Base-by-base conservation (phyloP, 176 grass and related monocot genomes). In the Dactylis glomerata region DNA sequence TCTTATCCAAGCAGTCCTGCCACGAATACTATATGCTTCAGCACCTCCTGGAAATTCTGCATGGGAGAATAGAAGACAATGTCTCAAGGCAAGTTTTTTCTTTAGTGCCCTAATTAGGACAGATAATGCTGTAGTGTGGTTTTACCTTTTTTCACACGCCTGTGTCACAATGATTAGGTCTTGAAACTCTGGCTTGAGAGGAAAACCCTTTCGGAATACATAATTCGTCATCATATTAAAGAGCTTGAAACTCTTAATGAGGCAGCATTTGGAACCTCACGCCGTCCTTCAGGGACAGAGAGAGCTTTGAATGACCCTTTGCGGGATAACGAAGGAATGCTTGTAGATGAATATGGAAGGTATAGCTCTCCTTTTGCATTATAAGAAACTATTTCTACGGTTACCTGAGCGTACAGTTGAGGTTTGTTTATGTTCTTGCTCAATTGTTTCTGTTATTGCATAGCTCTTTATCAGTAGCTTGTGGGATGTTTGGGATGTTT, bases 341-440 rank as follows among this genome's bases (percentile, higher is more conserved):
- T 95, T 87, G 95, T 97, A 76, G 91, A 98, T 79, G 96, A 98
- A 65, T 98, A 98, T 89, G 96, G 96, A 88, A 98, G 96, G 96
- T 98, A 73, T 19, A 78, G 17, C 85, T 76, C 56, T 84, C 30
- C 32, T 76, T 82, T 59, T 61, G 24, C 6, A 69, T 47, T 57
- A 36, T 34, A 3, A 80, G 46, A 56, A 68, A 23, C 13, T 13
- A 33, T 82, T 81, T 81, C 5, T 63, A 77, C 10, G 63, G 49
- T 76, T 81, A 17, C n/a, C 5, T 68, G 8, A 47, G 32, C 52
- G 63, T 76, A 62, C 26, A 50, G 9, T 6, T 33, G 8, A 69
- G 77, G 24, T 44, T 41, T 82, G n/a, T 89, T 82, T 85, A 49
- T 76, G 71, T 74, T 75, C 20, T 68, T 76, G 55, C 64, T 77